phyloP scores from a whole-genome alignment of 2,329 filamentous ascomycete genomes.

The Neurospora sp. region DNA sequence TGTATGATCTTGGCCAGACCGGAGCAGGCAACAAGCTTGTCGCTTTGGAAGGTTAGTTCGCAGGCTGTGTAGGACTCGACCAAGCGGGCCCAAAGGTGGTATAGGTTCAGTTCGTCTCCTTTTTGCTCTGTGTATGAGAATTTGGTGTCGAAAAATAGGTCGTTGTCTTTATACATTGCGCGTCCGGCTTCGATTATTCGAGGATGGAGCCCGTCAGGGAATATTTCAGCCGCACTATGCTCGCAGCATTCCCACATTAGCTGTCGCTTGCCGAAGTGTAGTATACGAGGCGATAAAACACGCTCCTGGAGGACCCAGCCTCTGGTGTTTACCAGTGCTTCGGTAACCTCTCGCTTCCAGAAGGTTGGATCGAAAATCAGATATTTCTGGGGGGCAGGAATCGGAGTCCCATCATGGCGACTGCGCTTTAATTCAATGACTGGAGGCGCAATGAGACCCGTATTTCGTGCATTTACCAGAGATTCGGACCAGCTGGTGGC shows the following conservation, averaged over 20 bases:
- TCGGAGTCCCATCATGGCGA: neutral
- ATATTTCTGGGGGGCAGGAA: neutral
- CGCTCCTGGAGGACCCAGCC: conserved; percentile 7
- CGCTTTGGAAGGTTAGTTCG: conserved; percentile 2
- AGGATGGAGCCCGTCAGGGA: neutral
- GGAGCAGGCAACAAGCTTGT: conserved; percentile 5
- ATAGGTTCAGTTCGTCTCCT: neutral
- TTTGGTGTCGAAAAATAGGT: neutral
- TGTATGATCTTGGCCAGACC: conserved; percentile 1
- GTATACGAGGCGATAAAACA: conserved; percentile 3
- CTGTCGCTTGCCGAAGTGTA: conserved; percentile 5
- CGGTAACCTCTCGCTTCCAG: neutral
- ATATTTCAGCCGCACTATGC: conserved; percentile 3
- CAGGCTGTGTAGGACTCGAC: neutral
- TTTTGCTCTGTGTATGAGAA: neutral
- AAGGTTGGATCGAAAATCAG: neutral
- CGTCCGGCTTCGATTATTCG: neutral
- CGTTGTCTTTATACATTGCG: neutral
- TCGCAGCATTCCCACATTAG: conserved; percentile 6
- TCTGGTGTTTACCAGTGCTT: conserved; percentile 3
- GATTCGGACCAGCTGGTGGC: conserved; percentile 8
- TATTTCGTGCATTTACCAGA: neutral
- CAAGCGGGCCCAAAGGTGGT: neutral
- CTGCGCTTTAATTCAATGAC: neutral
- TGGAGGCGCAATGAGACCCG: neutral